Conservation (phyloP, 1,284 basidiomycete genomes). For the Pholiota adiposa region DNA sequence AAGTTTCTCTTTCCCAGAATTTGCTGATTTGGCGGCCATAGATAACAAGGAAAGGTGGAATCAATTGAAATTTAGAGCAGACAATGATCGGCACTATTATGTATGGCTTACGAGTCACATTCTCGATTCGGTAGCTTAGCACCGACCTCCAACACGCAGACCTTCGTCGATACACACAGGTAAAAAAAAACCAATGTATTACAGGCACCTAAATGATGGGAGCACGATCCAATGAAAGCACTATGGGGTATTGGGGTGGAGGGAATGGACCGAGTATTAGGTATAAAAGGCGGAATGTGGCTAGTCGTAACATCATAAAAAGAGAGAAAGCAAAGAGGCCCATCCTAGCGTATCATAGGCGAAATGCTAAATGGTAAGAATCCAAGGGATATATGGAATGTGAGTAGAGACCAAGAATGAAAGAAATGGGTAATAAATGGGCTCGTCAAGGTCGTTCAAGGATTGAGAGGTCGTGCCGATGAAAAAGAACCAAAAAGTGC, state of each 20-base stretch:
- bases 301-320: slow-evolving; percentile 58
- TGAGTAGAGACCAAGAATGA: slow-evolving; percentile 45
- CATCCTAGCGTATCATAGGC: slow-evolving; percentile 68
- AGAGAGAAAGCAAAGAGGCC: slow-evolving; percentile 47
- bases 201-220: slow-evolving; percentile 61
- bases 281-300: slow-evolving; percentile 48
- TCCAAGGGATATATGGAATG: slow-evolving; percentile 42
- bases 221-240: slow-evolving; percentile 59
- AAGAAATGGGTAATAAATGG: slow-evolving; percentile 45
- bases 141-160: too few species aligned
- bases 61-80: slow-evolving; percentile 3
- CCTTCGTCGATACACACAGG: slow-evolving; percentile 20
- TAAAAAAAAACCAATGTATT: slow-evolving; percentile 48
- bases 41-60: slow-evolving; percentile 14
- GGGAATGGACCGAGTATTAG: slow-evolving; percentile 49
- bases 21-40: slow-evolving; percentile 69
- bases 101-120: slow-evolving; percentile 6
- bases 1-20: slow-evolving; percentile 61
- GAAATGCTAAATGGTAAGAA: slow-evolving; percentile 40
- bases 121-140: neutral
- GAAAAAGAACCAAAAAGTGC: slow-evolving; percentile 18
- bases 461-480: slow-evolving; percentile 21
- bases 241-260: slow-evolving; percentile 53
- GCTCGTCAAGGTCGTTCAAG: slow-evolving; percentile 31
- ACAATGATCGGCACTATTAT: slow-evolving; percentile 5